Conservation (phyloP, 768 basidiomycete species). For the Lanmaoa pseudosensibilis region DNA sequence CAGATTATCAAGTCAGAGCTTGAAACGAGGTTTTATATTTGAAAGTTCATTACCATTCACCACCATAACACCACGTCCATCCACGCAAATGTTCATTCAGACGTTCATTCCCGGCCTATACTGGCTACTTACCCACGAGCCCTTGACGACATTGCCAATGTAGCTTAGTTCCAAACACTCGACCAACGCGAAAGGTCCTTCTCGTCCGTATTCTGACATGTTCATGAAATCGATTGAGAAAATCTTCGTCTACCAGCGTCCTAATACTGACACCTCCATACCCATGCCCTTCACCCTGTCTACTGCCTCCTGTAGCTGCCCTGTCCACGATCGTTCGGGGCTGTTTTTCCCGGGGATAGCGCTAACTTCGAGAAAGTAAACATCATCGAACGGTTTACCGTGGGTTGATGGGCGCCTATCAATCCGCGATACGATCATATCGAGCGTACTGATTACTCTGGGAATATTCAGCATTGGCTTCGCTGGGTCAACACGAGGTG, state of each 20-base stretch:
- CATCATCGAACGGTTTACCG: slow-evolving; percentile 49
- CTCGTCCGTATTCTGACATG: not conserved
- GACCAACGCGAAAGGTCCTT: not conserved
- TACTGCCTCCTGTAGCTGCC: slow-evolving; percentile 37
- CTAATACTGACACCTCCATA: slow-evolving; percentile 42
- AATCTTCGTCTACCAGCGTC: slow-evolving; percentile 44
- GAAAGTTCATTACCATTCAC: not conserved
- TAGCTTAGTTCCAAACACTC: not conserved
- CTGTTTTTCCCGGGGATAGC: not conserved
- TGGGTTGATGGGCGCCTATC: slow-evolving; percentile 61
- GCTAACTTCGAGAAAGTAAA: slow-evolving; percentile 65
- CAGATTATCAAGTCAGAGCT: not conserved
- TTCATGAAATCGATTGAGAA: not conserved
- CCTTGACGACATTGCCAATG: not conserved
- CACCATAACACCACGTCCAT: no score
- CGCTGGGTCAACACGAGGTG: not conserved
- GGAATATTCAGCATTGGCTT: slow-evolving; percentile 13
- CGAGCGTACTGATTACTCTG: slow-evolving; percentile 37
- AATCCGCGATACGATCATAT: slow-evolving; percentile 49
- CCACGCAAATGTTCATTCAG: not conserved
- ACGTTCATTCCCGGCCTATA: not conserved
- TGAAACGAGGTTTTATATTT: not conserved
- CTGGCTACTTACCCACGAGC: not conserved
- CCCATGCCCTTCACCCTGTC: slow-evolving; percentile 36
- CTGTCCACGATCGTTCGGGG: slow-evolving; percentile 29